phyloP scores from a whole-genome alignment of 495 filamentous ascomycete genomes.

The Aspergillus sclerotioniger region DNA sequence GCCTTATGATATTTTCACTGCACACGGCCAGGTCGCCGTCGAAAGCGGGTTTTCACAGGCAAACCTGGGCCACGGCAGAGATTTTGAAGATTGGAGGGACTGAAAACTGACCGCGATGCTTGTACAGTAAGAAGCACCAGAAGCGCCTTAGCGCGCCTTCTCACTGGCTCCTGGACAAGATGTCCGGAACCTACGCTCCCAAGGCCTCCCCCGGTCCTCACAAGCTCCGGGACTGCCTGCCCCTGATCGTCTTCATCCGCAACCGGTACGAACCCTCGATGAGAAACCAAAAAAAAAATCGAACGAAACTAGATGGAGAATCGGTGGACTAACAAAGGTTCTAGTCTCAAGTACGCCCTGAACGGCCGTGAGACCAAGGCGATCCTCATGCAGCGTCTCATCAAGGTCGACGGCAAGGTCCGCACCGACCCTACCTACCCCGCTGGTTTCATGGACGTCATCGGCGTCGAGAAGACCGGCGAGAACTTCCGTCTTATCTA shows the following conservation, averaged over 20 bases:
- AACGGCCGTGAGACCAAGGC: constrained; percentile 96
- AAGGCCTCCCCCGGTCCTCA: constrained; percentile 95
- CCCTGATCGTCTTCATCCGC: constrained; percentile 97
- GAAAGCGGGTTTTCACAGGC: neutral
- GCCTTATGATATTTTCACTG: neutral
- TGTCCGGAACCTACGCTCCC: constrained; percentile 95
- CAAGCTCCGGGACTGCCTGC: constrained; percentile 98
- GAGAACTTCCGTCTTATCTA: constrained; percentile 99
- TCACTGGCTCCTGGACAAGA: constrained; percentile 99
- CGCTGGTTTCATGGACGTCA: constrained; percentile 99
- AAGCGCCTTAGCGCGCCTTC: constrained; percentile 98
- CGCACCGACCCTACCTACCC: constrained; percentile 98
- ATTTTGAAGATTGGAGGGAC: constrained; percentile 6
- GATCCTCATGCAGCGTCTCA: constrained; percentile 98
- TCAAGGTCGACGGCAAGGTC: constrained; percentile 99
- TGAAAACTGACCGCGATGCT: constrained; percentile 33
- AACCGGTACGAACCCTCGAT: constrained; percentile 58
- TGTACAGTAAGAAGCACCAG: constrained; percentile 92
- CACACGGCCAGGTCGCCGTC: neutral
- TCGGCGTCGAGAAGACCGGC: constrained; percentile 98
- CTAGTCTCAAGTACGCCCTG: constrained; percentile 96
- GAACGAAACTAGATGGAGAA: neutral
- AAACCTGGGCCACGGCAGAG: neutral
- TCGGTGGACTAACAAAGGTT: constrained; percentile 14
- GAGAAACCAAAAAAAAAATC: neutral